Percentiles rank a stretch among this genome's conserved stretches.
Conservation (phyloP, 331 rosid genomes). For the Quercus tomentella region DNA sequence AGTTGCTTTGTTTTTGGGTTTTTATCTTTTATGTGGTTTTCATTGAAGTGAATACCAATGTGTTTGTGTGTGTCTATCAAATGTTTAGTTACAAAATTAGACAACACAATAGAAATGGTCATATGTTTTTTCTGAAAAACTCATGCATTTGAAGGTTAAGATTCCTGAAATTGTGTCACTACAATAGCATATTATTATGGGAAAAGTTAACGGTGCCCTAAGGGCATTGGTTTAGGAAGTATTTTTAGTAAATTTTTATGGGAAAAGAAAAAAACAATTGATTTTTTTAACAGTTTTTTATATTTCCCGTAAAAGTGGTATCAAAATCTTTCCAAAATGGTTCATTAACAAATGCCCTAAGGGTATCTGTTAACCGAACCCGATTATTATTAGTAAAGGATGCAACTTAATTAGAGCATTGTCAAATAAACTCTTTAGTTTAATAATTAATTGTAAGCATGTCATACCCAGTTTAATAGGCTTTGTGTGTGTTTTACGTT, state of each 20-base stretch:
- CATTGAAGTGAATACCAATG: background rate
- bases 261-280: too few relatives aligned
- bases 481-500: background rate
- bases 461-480: too few relatives aligned
- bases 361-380: too few relatives aligned
- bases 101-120: background rate
- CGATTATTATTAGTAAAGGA: background rate
- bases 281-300: too few relatives aligned
- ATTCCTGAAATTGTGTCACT: background rate
- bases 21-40: background rate
- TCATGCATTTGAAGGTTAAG: background rate
- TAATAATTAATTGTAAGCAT: background rate
- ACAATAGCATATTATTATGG: background rate
- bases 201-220: too few relatives aligned
- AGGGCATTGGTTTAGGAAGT: too few relatives aligned
- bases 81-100: background rate
- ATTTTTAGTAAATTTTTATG: too few relatives aligned
- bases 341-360: too few relatives aligned
- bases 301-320: too few relatives aligned
- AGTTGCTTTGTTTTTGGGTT: too few relatives aligned
- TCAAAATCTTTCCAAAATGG: too few relatives aligned
- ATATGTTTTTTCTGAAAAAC: background rate
- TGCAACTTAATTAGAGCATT: background rate
- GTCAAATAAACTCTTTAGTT: background rate
- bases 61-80: background rate